Evolutionary conservation across 2,329 filamentous ascomycete species (phyloP).

Genomic region (Clarireedia sp.): DNA sequence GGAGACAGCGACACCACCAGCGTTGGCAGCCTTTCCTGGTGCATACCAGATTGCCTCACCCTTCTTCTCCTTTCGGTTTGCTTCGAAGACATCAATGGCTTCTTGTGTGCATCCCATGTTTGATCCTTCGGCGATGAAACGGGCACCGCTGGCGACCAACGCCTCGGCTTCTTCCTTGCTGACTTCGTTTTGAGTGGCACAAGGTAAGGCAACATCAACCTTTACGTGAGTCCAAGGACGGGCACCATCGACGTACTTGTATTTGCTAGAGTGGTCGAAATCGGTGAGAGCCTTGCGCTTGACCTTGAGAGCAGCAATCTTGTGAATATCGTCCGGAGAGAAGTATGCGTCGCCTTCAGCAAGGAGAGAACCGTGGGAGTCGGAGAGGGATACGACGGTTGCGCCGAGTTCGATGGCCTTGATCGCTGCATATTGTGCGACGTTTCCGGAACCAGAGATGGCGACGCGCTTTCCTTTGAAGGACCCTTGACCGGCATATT

Average conservation of each 20-base stretch:
- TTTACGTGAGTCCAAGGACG: conserved; percentile 88
- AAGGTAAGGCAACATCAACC: conserved; percentile 87
- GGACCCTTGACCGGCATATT: conserved; percentile 76
- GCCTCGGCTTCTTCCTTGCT: conserved; percentile 81
- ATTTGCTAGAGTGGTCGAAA: conserved; percentile 56
- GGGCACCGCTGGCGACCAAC: conserved; percentile 66
- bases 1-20: conserved; percentile 92
- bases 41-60: conserved; percentile 81
- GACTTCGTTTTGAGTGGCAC: conserved; percentile 96
- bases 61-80: conserved; percentile 61
- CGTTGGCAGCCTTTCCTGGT: conserved; percentile 94
- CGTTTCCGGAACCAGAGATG: conserved; percentile 95
- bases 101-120: conserved; percentile 99
- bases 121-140: conserved; percentile 90
- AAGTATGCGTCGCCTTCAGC: conserved; percentile 63
- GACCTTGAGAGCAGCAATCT: conserved; percentile 81
- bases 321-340: conserved; percentile 68
- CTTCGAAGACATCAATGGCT: conserved; percentile 90
- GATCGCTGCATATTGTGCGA: conserved; percentile 93
- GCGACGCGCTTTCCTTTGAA: conserved; percentile 90
- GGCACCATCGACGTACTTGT: conserved; percentile 79
- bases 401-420: conserved; percentile 95
- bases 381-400: conserved; percentile 85
- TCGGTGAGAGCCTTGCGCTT: conserved; percentile 74
- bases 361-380: conserved; percentile 80